Conservation (phyloP, 2,329 filamentous ascomycete species). For the Domatiomyces catenatus region DNA sequence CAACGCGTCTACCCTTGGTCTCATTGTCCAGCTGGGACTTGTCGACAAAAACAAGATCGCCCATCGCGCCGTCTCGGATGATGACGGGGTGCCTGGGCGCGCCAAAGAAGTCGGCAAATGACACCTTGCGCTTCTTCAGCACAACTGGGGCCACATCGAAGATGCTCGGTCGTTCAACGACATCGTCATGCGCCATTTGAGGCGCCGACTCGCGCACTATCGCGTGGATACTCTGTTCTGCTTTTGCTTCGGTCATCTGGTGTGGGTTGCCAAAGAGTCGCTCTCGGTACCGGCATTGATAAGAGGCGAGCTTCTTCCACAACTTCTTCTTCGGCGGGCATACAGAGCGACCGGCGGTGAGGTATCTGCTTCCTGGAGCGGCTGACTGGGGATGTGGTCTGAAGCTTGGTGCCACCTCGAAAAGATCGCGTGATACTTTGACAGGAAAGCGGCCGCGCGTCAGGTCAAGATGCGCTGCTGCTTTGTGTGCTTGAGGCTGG, state of each 20-base stretch:
- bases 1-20: slow-evolving; percentile 1
- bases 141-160: not conserved
- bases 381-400: not conserved
- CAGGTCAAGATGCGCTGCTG: not conserved
- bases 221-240: not conserved
- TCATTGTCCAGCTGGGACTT: not conserved
- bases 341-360: too few species aligned
- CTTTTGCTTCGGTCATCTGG: slow-evolving; percentile 1
- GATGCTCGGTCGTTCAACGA: not conserved
- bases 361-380: not conserved
- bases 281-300: slow-evolving; percentile 5
- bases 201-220: not conserved
- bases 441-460: not conserved
- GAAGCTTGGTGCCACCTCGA: not conserved
- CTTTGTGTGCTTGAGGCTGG: not conserved
- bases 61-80: slow-evolving; percentile 2
- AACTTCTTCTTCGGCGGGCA: slow-evolving; percentile 9
- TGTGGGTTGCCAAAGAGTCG: slow-evolving; percentile 11
- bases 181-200: not conserved
- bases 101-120: slow-evolving; percentile 11
- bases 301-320: slow-evolving; percentile 5
- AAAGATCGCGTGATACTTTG: not conserved
- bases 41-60: slow-evolving; percentile 11
- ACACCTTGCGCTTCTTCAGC: slow-evolving; percentile 6
- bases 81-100: slow-evolving; percentile 6